These are phyloP conservation scores for Emergomyces pasteurianus DNA, from an alignment of 2,329 filamentous ascomycete genomes.

Conservation along the genomic window DNA sequence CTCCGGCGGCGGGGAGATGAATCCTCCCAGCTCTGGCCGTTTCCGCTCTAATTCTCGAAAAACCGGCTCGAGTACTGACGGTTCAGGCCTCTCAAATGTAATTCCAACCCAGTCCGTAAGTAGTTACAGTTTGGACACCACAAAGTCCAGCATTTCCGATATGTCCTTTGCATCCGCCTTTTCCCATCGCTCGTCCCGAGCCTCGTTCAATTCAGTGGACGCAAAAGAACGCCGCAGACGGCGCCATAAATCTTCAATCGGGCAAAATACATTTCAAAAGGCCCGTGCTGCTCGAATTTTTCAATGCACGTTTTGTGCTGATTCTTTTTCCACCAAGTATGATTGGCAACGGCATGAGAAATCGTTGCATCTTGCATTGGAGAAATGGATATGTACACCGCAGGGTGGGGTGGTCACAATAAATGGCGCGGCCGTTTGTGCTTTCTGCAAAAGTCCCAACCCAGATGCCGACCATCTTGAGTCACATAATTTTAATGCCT, in stretches of 20 bases:
- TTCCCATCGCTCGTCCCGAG: slow-evolving; percentile 43
- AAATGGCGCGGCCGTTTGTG: slow-evolving; percentile 43
- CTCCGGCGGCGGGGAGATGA: slow-evolving; percentile 17
- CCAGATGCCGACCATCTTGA: slow-evolving; percentile 46
- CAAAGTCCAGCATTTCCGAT: slow-evolving; percentile 41
- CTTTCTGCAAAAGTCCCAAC: slow-evolving; percentile 45
- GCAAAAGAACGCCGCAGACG: slow-evolving; percentile 47
- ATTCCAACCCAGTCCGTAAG: slow-evolving; percentile 42
- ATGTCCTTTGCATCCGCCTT: slow-evolving; percentile 45
- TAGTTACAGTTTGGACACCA: slow-evolving; percentile 39
- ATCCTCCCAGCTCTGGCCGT: slow-evolving; percentile 20
- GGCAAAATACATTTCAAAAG: slow-evolving; percentile 31
- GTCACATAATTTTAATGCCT: slow-evolving; percentile 46
- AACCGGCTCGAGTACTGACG: slow-evolving; percentile 36
- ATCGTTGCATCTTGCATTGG: slow-evolving; percentile 43
- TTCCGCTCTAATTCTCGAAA: slow-evolving; percentile 26
- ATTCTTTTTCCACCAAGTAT: slow-evolving; percentile 46
- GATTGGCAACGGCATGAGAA: slow-evolving; percentile 50
- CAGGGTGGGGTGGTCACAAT: slow-evolving; percentile 40
- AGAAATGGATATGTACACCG: slow-evolving; percentile 50
- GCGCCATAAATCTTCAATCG: slow-evolving; percentile 36
- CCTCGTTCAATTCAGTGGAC: slow-evolving; percentile 46
- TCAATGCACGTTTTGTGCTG: slow-evolving; percentile 48
- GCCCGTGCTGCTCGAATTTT: slow-evolving; percentile 34
- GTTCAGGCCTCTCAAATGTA: slow-evolving; percentile 41